Base-by-base conservation (phyloP, 345 rosid genomes). In the Euphorbia pulcherrima region DNA sequence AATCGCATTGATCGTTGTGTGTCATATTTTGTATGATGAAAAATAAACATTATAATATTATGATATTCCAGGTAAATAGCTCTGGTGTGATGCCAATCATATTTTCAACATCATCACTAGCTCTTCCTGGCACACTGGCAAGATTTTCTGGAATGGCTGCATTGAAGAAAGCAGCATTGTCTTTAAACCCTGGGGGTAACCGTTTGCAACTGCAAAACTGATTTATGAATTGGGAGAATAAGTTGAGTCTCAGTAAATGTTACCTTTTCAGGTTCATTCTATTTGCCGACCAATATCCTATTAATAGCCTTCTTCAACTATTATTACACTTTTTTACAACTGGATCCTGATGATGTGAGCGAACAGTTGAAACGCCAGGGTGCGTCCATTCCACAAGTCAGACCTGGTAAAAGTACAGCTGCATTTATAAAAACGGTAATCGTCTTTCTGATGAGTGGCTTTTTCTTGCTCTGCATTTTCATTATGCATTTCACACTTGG, bases 271-370 rank as follows among this genome's bases (percentile, higher is more conserved):
- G 99, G 99, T 74, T 86, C 99, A 47, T 77, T 93, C 68, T 93
- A 94, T 75, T 86, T 92, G 51, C 93, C 98, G 5, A 89, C 96
- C 63, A 94, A 91, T 72, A 88, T 94, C 75, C 69, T 94, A 57
- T 81, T 94, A 76, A 88, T 94, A 75, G 97, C 97, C 72, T 94
- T 94, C 88, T 94, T 94, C 86, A 94, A 91, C 85, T 91, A 94
- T 81, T 94, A 89, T 82, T 90, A 94, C 81, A 89, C 99, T 54
- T 94, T 94, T 83, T 85, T 94, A 41, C 99, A 94, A 83, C 79
- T 91, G 84, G 99, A 88, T 75, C 99, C 96, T 41, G 97, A 94
- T 69, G 96, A 94, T 78, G 93, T 94, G 61, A 94, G 99, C n/a
- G 97, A 94, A 75, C 99, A 94, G 71, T 64, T 94, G 78, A 94